Evolutionary conservation across 352 stramenopile genomes (phyloP).

Genomic region (Globisporangium echinulatum): DNA sequence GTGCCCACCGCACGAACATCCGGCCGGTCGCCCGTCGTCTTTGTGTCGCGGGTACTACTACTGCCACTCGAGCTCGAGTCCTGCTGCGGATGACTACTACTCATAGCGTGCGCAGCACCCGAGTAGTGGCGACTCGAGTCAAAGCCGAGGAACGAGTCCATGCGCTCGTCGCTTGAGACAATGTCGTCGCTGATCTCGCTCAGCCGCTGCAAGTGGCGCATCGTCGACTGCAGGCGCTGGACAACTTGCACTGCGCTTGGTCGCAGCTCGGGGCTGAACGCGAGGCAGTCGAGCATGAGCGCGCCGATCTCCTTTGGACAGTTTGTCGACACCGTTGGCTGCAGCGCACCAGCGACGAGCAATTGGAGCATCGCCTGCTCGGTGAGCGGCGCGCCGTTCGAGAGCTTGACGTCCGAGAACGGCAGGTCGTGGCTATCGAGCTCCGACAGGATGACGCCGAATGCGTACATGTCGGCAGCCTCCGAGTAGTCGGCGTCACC

Average conservation of each 20-base stretch:
- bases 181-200: conserved; percentile 46
- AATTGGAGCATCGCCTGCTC: conserved; percentile 49
- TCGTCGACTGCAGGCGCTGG: conserved; percentile 28
- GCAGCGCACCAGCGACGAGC: conserved; percentile 39
- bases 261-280: conserved; percentile 33
- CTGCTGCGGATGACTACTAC: background rate
- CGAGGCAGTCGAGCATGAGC: conserved; percentile 51
- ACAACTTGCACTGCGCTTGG: conserved; percentile 34
- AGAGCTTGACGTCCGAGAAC: conserved; percentile 54
- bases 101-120: no score
- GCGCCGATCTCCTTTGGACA: conserved; percentile 37
- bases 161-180: conserved; percentile 15
- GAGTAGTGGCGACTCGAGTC: background rate
- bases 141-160: conserved; percentile 36
- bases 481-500: conserved; percentile 34
- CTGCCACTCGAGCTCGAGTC: background rate
- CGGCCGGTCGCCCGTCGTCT: background rate
- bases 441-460: conserved; percentile 64
- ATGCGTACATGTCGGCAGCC: conserved; percentile 64
- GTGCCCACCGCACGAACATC: background rate
- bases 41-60: background rate
- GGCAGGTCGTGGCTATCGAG: conserved; percentile 64
- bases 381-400: conserved; percentile 39
- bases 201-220: conserved; percentile 43
- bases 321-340: conserved; percentile 35